These are phyloP conservation scores for Mrakiaceae sp. DNA, from an alignment of 1,284 basidiomycete genomes.

Conservation along the genomic window DNA sequence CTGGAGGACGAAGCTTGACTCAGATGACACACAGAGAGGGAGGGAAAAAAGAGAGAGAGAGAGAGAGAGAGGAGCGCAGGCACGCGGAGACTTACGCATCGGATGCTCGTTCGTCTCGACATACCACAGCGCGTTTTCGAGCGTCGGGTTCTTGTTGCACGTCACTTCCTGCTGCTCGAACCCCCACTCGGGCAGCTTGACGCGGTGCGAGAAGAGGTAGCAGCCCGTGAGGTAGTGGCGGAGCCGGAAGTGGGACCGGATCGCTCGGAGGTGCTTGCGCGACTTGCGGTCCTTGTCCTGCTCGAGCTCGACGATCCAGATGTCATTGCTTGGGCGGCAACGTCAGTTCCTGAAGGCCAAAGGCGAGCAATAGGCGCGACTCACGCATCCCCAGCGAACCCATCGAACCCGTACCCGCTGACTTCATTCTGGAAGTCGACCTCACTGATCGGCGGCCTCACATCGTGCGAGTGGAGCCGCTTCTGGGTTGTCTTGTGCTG, in stretches of 20 bases:
- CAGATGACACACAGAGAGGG: neutral
- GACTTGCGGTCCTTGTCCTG: conserved; percentile 54
- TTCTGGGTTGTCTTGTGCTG: conserved; percentile 72
- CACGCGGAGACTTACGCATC: conserved; percentile 45
- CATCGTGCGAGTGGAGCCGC: conserved; percentile 85
- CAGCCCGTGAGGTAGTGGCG: conserved; percentile 80
- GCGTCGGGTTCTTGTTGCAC: conserved; percentile 91
- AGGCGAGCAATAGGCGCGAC: neutral
- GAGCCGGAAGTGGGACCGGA: conserved; percentile 74
- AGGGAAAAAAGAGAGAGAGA: conserved; percentile 12
- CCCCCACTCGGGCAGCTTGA: conserved; percentile 94
- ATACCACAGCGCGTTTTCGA: conserved; percentile 86
- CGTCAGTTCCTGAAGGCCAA: neutral
- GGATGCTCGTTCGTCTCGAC: conserved; percentile 78
- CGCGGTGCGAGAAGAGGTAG: conserved; percentile 95
- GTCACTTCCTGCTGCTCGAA: conserved; percentile 98
- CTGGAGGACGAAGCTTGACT: conserved; percentile 17
- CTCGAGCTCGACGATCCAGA: conserved; percentile 87
- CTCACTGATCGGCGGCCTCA: conserved; percentile 89
- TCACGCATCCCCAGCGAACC: conserved; percentile 48
- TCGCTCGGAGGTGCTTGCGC: conserved; percentile 57
- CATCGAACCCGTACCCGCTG: conserved; percentile 80
- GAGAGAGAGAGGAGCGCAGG: neutral
- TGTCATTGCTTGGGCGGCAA: conserved; percentile 54
- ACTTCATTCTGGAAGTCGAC: conserved; percentile 99